Evolutionary conservation across 352 stramenopile species (phyloP), one percentile per base, ranked within the genome.

Genomic region (Globisporangium emineosum): DNA sequence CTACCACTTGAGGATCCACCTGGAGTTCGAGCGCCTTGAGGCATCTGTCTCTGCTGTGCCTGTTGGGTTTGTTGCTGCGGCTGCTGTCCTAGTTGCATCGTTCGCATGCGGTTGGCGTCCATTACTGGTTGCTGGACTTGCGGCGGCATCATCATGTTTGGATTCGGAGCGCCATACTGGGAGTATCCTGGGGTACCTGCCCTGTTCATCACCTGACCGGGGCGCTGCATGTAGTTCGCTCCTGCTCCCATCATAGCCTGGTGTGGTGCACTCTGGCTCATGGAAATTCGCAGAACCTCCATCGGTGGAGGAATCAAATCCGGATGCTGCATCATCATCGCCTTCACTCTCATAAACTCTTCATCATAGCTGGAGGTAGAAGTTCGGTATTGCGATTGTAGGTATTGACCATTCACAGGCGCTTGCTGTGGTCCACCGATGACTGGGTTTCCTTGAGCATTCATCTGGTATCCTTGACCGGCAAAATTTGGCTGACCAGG

Each of bases 291-390:
- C 37, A 96, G 72, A 35, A 96, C 86, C 61, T 96, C 88, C 82
- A 92, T 89, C 33, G 88, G 88, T 13, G 88, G 88, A 5, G 88
- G 84, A 57, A 96, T 96, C 65, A 94, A 65, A 62, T 96, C 88
- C 1, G 83, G 81, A 53, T 96, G 88, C 66, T 93, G 83, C 77
- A 90, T 91, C 78, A 94, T 91, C 88, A 94, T 94, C 43, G 86
- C 87, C 71, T 93, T 94, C 42, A 96, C 83, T 21, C 87, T 78
- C 62, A 88, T 85, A 66, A 93, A 90, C 65, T 96, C 88, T 65
- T 96, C 85, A 58, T 94, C 88, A 60, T 94, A 95, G 9, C 78
- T 86, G 27, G 86, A 89, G 8, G 75, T 85, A 7, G 75, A 72
- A 19, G 77, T 73, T 53, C 86, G 79, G 61, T 86, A 94, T 47